These are phyloP conservation scores for Cenchrus fungigraminus DNA, from an alignment of 176 grass and related monocot genomes.

Conservation along the genomic window DNA sequence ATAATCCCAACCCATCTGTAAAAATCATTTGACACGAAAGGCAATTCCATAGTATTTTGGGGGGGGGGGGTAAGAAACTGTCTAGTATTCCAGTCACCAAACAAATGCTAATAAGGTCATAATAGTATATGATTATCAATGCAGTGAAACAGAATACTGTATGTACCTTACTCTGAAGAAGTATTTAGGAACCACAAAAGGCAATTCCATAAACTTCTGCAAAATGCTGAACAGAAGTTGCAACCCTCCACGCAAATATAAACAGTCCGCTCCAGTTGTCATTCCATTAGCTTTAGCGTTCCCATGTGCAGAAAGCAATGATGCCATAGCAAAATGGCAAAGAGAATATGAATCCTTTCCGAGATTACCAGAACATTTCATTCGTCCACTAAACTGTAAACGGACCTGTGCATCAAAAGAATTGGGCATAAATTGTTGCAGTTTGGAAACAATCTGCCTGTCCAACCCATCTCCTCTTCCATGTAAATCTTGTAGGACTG, in stretches of 20 bases:
- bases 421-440: no score
- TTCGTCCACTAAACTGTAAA: no score
- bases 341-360: no score
- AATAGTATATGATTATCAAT: not conserved
- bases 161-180: slow-evolving; percentile 80
- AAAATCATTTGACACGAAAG: no score
- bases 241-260: slow-evolving; percentile 49
- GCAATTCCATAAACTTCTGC: slow-evolving; percentile 60
- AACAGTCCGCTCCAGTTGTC: slow-evolving; percentile 30
- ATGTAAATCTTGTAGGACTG: no score
- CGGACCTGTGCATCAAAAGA: no score
- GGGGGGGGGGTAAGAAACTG: no score
- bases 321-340: slow-evolving; percentile 65
- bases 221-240: slow-evolving; percentile 64
- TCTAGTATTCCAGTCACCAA: not conserved
- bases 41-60: no score
- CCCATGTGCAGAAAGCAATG: slow-evolving; percentile 40
- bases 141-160: slow-evolving; percentile 1
- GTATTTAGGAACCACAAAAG: slow-evolving; percentile 75
- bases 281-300: slow-evolving; percentile 55
- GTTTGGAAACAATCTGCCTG: no score
- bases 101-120: slow-evolving; percentile 3
- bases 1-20: no score
- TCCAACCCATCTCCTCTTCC: no score
- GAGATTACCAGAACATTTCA: no score